Conservation (phyloP, 495 filamentous ascomycete genomes). For the Xylaria castorea region DNA sequence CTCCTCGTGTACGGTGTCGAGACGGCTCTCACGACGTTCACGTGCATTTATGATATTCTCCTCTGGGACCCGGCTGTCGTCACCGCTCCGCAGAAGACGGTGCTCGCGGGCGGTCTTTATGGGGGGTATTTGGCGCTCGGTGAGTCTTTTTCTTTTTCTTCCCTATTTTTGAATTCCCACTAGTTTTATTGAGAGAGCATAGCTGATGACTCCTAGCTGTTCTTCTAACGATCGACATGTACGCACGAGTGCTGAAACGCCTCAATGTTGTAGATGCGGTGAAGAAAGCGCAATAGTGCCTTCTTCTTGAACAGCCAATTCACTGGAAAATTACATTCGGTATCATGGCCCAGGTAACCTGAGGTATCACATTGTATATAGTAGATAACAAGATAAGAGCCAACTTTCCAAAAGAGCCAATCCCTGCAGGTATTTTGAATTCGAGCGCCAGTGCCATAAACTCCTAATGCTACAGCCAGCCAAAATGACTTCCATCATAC, state of each 20-base stretch:
- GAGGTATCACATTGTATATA: not conserved
- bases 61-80: slow-evolving; percentile 61
- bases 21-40: slow-evolving; percentile 73
- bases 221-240: slow-evolving; percentile 51
- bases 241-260: slow-evolving; percentile 43
- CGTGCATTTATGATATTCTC: slow-evolving; percentile 63
- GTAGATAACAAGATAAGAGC: not conserved
- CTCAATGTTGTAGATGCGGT: slow-evolving; percentile 43
- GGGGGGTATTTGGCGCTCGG: slow-evolving; percentile 75
- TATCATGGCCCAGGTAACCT: not conserved
- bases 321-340: not conserved
- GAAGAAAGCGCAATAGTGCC: slow-evolving; percentile 45
- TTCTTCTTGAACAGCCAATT: not conserved
- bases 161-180: not conserved
- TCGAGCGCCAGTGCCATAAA: slow-evolving; percentile 7
- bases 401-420: slow-evolving; percentile 18
- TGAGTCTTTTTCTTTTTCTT: slow-evolving; percentile 51
- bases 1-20: slow-evolving; percentile 73
- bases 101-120: slow-evolving; percentile 61
- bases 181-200: not conserved
- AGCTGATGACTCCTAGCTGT: slow-evolving; percentile 39
- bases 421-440: slow-evolving; percentile 22
- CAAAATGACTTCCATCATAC: slow-evolving; percentile 15
- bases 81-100: slow-evolving; percentile 58
- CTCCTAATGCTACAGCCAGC: slow-evolving; percentile 24